Evolutionary conservation across 1,284 basidiomycete genomes (phyloP), one percentile per base, ranked within the genome.

Genomic region (Moniliophthora roreri): DNA sequence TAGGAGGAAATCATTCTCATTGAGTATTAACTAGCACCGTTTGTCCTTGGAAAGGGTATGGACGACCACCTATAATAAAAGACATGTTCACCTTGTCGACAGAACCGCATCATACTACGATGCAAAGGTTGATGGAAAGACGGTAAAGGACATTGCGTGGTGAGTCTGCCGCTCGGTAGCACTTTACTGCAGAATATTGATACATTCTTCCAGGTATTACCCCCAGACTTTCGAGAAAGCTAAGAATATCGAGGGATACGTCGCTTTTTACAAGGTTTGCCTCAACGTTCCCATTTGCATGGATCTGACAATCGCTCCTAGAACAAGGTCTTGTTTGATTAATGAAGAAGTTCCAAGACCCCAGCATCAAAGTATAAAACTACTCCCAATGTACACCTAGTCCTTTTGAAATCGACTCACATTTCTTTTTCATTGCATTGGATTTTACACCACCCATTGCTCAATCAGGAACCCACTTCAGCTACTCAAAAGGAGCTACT

Each of bases 21-120:
- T 39, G 11, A 42, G 38, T 26, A n/a, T 24, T 28, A 51, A 8
- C 9, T 48, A 85, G 84, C 52, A 72, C 78, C 10, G 57, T 68
- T 4, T 88, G 86, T 61, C 69, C 76, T 2, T 85, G 84, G 82
- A 88, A 89, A 67, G 86, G 85, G 84, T 86, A 60, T 52, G 71
- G 15, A 26, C 18, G 10, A 35, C 36, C 39, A 11, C n/a, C 55
- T 40, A 32, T 52, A 28, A 51, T 13, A 13, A 38, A 20, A 35
- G 47, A 21, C 51, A 51, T 46, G 37, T 32, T 45, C 32, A 21
- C 56, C 15, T 59, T 32, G 13, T 35, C 42, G 24, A 32, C 57
- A 87, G 86, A 39, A 73, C 69, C 1, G 86, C 87, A 1, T 73
- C 79, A 1, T 88, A 87, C 60, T 87, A 86, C 61, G 74, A 79